Conservation (phyloP, 208 protist species). For the Acanthamoeba royreba region DNA sequence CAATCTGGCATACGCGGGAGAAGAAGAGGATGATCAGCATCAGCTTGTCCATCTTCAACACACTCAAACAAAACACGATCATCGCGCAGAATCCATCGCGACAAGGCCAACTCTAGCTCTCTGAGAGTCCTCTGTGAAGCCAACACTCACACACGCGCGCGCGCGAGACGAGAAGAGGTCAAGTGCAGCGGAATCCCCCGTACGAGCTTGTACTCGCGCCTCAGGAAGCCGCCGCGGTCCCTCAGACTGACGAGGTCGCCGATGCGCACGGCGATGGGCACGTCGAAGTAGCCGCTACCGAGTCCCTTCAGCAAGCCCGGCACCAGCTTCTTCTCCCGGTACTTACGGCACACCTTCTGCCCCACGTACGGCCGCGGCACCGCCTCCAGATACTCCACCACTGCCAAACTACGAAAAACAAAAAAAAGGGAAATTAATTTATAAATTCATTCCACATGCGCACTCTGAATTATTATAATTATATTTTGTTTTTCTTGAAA, state of each 20-base stretch:
- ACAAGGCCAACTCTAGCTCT: too few species aligned
- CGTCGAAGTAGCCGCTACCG: neutral
- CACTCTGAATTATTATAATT: too few species aligned
- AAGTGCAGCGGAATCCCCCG: too few species aligned
- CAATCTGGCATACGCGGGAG: neutral
- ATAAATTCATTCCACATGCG: too few species aligned
- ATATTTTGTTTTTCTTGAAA: too few species aligned
- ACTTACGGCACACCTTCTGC: neutral
- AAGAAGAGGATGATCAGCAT: neutral
- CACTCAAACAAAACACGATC: neutral
- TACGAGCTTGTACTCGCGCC: slow-evolving; percentile 23
- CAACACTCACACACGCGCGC: neutral
- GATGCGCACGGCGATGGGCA: slow-evolving; percentile 21
- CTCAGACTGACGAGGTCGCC: neutral
- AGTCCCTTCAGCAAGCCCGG: neutral
- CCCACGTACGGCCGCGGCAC: slow-evolving; percentile 3
- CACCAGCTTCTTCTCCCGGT: neutral
- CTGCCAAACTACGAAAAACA: neutral
- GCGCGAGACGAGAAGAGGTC: neutral
- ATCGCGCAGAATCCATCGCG: too few species aligned
- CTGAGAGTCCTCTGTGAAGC: too few species aligned
- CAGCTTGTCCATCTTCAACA: neutral
- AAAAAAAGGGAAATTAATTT: neutral
- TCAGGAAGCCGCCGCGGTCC: neutral
- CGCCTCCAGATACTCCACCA: slow-evolving; percentile 13